These are phyloP conservation scores for Wickerhamomyces kurtzmanii DNA, from an alignment of 805 yeast genomes.

Conservation along the genomic window DNA sequence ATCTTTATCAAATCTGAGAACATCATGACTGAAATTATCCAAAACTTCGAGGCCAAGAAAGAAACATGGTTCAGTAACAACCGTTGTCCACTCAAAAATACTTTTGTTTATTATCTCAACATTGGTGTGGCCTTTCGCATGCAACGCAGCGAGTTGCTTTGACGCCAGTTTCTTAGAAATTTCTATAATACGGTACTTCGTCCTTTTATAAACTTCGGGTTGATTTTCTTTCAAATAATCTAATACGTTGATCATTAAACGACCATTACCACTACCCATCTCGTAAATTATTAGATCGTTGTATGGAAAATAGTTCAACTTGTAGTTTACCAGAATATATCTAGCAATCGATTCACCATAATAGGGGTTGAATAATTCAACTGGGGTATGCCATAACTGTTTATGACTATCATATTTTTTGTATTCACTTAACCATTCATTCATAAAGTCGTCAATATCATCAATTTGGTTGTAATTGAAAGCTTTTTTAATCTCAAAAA, in stretches of 20 bases:
- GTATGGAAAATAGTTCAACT: conserved; percentile 58
- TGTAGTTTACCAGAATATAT: conserved; percentile 63
- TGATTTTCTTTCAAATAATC: conserved; percentile 50
- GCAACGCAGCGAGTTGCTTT: no score
- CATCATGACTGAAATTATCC: conserved; percentile 79
- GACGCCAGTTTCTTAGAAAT: conserved; percentile 53
- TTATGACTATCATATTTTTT: conserved; percentile 32
- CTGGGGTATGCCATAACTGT: conserved; percentile 87
- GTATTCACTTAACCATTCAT: conserved; percentile 57
- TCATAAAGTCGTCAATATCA: conserved; percentile 63
- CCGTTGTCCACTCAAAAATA: conserved; percentile 61
- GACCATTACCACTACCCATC: conserved; percentile 88
- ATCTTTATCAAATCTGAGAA: conserved; percentile 62
- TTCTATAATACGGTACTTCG: conserved; percentile 65
- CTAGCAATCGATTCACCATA: conserved; percentile 85
- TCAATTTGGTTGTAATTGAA: conserved; percentile 48
- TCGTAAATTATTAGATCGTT: conserved; percentile 71
- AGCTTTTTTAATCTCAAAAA: conserved; percentile 58
- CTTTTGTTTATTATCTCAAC: conserved; percentile 65
- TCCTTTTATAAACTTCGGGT: conserved; percentile 65
- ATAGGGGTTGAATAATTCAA: conserved; percentile 74
- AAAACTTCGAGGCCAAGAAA: conserved; percentile 76
- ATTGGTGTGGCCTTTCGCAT: no score
- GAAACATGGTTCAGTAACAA: conserved; percentile 57
- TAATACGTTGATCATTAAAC: conserved; percentile 67